Conservation (phyloP, 1,284 basidiomycete genomes). For the Ceratobasidium sp. region DNA sequence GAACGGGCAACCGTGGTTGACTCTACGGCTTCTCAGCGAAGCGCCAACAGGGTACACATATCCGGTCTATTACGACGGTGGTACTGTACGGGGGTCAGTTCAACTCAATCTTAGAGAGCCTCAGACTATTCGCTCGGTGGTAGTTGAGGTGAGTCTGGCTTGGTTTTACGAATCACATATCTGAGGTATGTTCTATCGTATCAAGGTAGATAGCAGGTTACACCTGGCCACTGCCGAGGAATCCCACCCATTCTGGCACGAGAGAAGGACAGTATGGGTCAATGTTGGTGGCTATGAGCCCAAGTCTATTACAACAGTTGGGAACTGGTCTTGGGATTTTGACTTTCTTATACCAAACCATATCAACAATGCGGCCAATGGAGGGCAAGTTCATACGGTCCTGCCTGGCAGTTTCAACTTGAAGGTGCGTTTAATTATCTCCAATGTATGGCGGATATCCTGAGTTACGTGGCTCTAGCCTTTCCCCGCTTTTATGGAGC, state of each 20-base stretch:
- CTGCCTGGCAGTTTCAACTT: constrained; percentile 12
- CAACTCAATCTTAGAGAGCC: neutral
- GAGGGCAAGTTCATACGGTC: neutral
- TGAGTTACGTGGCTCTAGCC: constrained; percentile 9
- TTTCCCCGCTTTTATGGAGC: constrained; percentile 15
- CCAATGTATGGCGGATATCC: too few species aligned
- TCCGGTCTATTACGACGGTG: constrained; percentile 18
- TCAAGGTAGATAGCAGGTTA: neutral
- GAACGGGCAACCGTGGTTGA: constrained; percentile 13
- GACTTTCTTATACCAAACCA: constrained; percentile 15
- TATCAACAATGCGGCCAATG: constrained; percentile 13
- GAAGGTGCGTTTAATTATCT: neutral
- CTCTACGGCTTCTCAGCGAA: constrained; percentile 17
- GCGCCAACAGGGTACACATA: constrained; percentile 9
- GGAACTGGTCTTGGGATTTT: constrained; percentile 24
- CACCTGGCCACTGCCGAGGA: constrained; percentile 2
- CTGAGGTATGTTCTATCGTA: neutral
- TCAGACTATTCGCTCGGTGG: constrained; percentile 25
- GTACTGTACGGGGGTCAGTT: constrained; percentile 10
- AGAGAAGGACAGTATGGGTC: constrained; percentile 13
- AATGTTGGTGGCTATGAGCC: neutral
- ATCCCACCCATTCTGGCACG: constrained; percentile 5
- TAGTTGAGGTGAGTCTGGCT: constrained; percentile 4
- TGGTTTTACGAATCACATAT: neutral
- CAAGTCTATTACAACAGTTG: neutral